Evolutionary conservation across 169 alveolate genomes (phyloP).

Genomic region (Plasmodium falciparum): DNA sequence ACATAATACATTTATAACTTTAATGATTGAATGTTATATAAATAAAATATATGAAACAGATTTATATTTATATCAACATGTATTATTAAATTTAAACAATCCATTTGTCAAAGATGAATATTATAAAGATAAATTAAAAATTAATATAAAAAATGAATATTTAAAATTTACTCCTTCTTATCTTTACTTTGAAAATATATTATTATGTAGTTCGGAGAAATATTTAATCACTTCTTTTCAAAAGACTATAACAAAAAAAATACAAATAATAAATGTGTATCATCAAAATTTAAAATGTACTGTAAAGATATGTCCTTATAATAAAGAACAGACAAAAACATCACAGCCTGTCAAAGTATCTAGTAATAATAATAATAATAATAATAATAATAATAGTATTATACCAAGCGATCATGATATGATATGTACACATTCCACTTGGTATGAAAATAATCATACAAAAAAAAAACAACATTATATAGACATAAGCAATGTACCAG

Average conservation of each 20-base stretch:
- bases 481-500: conserved; percentile 10
- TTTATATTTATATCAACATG: not conserved
- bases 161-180: conserved; percentile 19
- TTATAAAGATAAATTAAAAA: conserved; percentile 5
- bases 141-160: conserved; percentile 20
- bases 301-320: conserved; percentile 6
- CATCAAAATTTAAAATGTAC: conserved; percentile 8
- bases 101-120: conserved; percentile 8
- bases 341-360: not conserved
- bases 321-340: conserved; percentile 2
- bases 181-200: conserved; percentile 14
- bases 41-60: conserved; percentile 12
- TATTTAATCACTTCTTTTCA: conserved; percentile 28
- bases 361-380: not conserved
- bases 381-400: not conserved
- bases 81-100: not conserved
- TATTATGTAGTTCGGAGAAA: conserved; percentile 19
- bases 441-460: no score
- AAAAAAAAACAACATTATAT: not conserved
- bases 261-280: conserved; percentile 39
- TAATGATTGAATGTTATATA: conserved; percentile 29
- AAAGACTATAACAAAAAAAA: conserved; percentile 12
- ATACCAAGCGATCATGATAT: not conserved
- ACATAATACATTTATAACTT: conserved; percentile 37
- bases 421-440: no score